Percentiles rank a stretch among this genome's conserved stretches.
Evolutionary conservation across 306 rosid genomes (phyloP).

Genomic region (Rosa rugosa): DNA sequence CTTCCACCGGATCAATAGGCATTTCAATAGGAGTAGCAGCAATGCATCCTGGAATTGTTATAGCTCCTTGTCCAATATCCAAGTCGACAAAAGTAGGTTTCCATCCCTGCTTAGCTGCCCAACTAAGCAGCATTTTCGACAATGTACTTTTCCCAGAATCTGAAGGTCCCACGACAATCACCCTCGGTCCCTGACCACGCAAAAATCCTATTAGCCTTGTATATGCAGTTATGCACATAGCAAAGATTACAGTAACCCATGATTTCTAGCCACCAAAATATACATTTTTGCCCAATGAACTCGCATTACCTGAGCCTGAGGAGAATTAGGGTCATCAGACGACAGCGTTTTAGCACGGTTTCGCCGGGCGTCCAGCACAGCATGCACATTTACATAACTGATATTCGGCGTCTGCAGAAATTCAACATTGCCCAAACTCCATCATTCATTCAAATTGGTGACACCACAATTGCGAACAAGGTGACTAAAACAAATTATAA

Average conservation of each 20-base stretch:
- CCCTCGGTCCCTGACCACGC: conserved; percentile 85
- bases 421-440: not conserved
- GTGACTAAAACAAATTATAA: not conserved
- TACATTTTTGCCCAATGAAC: not conserved
- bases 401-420: conserved; percentile 83
- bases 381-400: conserved; percentile 92
- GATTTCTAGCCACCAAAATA: not conserved
- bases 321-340: conserved; percentile 53
- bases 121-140: conserved; percentile 94
- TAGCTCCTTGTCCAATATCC: conserved; percentile 97
- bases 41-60: conserved; percentile 87
- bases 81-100: conserved; percentile 91
- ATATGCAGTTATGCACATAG: conserved; percentile 18
- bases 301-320: conserved; percentile 38
- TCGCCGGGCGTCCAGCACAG: conserved; percentile 75
- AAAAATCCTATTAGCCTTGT: not conserved
- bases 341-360: conserved; percentile 72
- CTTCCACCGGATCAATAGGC: conserved; percentile 96
- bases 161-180: conserved; percentile 91
- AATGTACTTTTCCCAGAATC: conserved; percentile 91
- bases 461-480: too few relatives aligned
- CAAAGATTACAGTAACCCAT: not conserved
- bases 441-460: conserved; percentile 5
- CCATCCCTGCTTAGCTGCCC: conserved; percentile 98
- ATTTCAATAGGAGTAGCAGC: conserved; percentile 95